Evolutionary conservation across 345 rosid genomes (phyloP), one percentile per base, ranked within the genome.

Genomic region (Gossypium herbaceum): DNA sequence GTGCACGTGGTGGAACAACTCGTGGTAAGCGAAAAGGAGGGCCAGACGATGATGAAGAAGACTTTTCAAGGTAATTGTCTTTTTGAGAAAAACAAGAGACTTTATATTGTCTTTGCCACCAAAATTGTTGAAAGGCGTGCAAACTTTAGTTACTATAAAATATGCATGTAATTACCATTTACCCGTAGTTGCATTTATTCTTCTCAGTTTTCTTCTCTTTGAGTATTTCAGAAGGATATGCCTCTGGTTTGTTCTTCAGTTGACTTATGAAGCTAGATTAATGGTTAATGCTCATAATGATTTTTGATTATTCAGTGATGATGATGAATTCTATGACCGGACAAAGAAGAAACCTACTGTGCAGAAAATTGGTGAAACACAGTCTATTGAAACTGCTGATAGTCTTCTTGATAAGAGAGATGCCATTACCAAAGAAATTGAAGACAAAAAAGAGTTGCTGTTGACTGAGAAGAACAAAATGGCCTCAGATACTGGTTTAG

Each of bases 311-410:
- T 80, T 48, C 90, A 91, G 97, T 62, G 97, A 88, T 71, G 99
- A 95, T 75, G 99, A 93, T 81, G 98, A 95, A 69, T 95, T 91
- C 84, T 95, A 91, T 80, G 99, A 95, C 81, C 98, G 97, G 79
- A 89, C 98, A 20, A 91, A 93, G 85, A 91, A 89, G 82, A 92
- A 87, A 74, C 81, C 83, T 34, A 79, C 84, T 34, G 59, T 68
- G n/a, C 79, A 79, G 76, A 87, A 88, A 79, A 83, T 76, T 71
- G 82, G 82, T 71, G 92, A 93, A 84, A 81, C 67, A 79, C 90
- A 81, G 74, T 77, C 91, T 20, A 52, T 93, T 45, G 99, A 95
- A 86, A 95, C 98, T 29, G 98, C 89, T 13, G 99, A 93, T 75
- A 85, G 91, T 73, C 98, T 95, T 83, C 87, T 93, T 80, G 94